These are phyloP conservation scores for Colletotrichum echinochloae DNA, from an alignment of 2,329 filamentous ascomycete species.

Conservation along the genomic window DNA sequence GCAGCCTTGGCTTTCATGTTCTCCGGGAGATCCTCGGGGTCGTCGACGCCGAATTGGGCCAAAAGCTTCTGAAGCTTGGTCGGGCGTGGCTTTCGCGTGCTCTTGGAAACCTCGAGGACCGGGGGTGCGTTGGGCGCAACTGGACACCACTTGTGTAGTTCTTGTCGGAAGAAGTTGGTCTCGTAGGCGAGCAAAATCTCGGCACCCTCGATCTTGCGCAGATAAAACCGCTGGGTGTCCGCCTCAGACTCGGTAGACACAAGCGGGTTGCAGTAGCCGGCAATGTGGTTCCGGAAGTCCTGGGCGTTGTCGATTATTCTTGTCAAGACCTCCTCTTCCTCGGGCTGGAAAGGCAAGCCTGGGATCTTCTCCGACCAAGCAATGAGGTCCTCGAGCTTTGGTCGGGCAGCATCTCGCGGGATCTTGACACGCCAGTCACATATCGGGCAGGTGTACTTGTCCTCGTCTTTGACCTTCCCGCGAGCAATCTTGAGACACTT, in stretches of 20 bases:
- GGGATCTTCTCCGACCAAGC: constrained; percentile 87
- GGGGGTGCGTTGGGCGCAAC: constrained; percentile 89
- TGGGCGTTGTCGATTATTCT: constrained; percentile 88
- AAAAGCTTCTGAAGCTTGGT: constrained; percentile 98
- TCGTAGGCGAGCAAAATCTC: constrained; percentile 92
- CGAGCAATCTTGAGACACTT: constrained; percentile 98
- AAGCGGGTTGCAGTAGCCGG: constrained; percentile 82
- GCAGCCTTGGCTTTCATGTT: constrained; percentile 83
- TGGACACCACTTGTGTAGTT: constrained; percentile 93
- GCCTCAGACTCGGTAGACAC: constrained; percentile 87
- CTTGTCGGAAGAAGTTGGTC: constrained; percentile 97
- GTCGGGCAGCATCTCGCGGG: constrained; percentile 92
- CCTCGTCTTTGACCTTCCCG: constrained; percentile 97
- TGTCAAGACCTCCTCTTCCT: constrained; percentile 89
- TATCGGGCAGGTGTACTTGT: constrained; percentile 98
- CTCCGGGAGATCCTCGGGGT: constrained; percentile 90
- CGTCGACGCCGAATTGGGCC: constrained; percentile 86
- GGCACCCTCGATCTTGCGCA: constrained; percentile 96
- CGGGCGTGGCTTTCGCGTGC: constrained; percentile 93
- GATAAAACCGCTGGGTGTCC: constrained; percentile 90
- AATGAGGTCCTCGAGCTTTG: constrained; percentile 91
- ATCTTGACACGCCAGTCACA: constrained; percentile 98
- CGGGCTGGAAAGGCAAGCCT: constrained; percentile 89
- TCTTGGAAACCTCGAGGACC: constrained; percentile 86
- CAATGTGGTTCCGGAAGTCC: constrained; percentile 85